These are phyloP conservation scores for Platanthera guangdongensis DNA, from an alignment of 106 monocot genomes.

Conservation along the genomic window DNA sequence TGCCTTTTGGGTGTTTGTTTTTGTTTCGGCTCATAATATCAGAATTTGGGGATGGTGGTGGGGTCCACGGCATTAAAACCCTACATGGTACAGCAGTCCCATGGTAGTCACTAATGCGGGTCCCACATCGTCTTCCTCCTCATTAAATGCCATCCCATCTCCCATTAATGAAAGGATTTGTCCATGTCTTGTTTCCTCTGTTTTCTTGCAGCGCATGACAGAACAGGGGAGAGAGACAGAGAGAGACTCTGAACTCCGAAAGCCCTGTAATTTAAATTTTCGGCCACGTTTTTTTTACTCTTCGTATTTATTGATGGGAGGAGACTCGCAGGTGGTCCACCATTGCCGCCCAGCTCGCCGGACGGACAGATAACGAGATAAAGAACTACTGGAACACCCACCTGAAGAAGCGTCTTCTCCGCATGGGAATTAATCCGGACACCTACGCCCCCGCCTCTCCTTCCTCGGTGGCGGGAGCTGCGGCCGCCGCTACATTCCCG, in stretches of 20 bases:
- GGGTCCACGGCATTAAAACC: not conserved
- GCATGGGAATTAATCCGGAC: slow-evolving; percentile 50
- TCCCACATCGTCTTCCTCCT: not conserved
- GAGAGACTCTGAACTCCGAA: not conserved
- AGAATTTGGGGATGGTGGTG: not conserved
- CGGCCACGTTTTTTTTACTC: not conserved
- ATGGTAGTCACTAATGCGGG: no score
- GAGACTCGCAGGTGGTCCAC: slow-evolving; percentile 54
- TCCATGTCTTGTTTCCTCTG: not conserved
- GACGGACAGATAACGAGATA: slow-evolving; percentile 75
- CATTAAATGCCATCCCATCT: not conserved
- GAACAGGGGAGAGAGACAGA: no score
- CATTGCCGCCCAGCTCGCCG: slow-evolving; percentile 67
- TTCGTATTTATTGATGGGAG: not conserved
- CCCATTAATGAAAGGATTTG: not conserved
- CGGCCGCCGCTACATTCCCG: slow-evolving; percentile 5
- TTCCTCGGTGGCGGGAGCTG: slow-evolving; percentile 13
- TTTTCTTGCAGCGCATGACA: not conserved
- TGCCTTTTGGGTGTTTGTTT: not conserved
- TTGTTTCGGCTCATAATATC: not conserved
- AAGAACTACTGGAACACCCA: slow-evolving; percentile 91
- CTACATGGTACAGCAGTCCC: not conserved
- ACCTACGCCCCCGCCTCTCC: slow-evolving; percentile 27
- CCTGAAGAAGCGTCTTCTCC: slow-evolving; percentile 67
- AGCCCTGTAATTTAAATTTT: no score